Conservation (phyloP, 257 asterid species). For the Plantago major region DNA sequence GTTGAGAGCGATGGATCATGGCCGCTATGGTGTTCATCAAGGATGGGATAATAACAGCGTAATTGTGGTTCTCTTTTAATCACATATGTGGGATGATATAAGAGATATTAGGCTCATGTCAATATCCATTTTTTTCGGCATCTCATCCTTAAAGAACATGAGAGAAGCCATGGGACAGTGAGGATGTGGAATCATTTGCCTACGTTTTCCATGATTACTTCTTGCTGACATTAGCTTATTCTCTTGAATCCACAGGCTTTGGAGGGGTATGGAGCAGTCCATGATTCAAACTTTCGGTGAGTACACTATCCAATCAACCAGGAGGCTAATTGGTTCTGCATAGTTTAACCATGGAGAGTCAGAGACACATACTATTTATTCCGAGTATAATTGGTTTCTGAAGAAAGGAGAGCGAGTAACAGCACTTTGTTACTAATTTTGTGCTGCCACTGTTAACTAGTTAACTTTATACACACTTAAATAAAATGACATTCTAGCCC, state of each 20-base stretch:
- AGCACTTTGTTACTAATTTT: conserved; percentile 2
- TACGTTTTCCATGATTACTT: conserved; percentile 75
- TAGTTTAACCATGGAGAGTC: conserved; percentile 19
- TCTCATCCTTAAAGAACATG: conserved; percentile 85
- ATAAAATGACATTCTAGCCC: no score
- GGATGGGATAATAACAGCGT: conserved; percentile 99
- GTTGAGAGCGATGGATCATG: conserved; percentile 78
- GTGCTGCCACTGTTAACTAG: not conserved
- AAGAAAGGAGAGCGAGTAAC: conserved; percentile 17
- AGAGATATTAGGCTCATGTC: conserved; percentile 86
- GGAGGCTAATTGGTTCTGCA: conserved; percentile 28
- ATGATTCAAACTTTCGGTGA: conserved; percentile 86
- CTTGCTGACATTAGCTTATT: conserved; percentile 94
- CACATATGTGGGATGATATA: conserved; percentile 92
- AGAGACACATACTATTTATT: conserved; percentile 7
- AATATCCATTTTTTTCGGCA: conserved; percentile 71
- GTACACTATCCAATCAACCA: conserved; percentile 38
- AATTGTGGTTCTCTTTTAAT: conserved; percentile 99
- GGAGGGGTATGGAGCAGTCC: conserved; percentile 91
- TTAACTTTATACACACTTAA: no score
- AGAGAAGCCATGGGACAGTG: conserved; percentile 96
- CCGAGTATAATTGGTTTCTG: conserved; percentile 11
- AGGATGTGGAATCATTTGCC: conserved; percentile 98
- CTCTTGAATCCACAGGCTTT: conserved; percentile 99
- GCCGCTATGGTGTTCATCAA: conserved; percentile 95